phyloP scores from a whole-genome alignment of 1,284 basidiomycete genomes.

The Irpex rosettiformis region DNA sequence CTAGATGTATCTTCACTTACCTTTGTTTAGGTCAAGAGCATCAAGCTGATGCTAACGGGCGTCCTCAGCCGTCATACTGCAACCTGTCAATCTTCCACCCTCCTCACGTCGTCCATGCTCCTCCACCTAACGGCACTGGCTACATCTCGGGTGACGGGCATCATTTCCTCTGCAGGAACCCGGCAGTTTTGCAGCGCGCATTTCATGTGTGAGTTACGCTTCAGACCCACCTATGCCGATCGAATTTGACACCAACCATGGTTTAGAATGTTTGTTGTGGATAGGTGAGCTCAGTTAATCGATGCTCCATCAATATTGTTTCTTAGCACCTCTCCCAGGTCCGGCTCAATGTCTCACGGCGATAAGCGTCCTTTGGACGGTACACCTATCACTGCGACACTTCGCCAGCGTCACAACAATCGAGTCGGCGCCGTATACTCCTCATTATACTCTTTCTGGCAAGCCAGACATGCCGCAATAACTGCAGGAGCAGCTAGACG shows the following conservation, averaged over 20 bases:
- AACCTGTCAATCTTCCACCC: constrained; percentile 52
- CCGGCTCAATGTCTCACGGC: constrained; percentile 42
- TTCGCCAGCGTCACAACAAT: constrained; percentile 39
- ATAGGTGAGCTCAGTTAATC: constrained; percentile 32
- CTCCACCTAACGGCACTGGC: constrained; percentile 31
- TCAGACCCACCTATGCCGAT: neutral
- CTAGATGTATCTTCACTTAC: neutral
- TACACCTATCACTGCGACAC: constrained; percentile 40
- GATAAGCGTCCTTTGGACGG: constrained; percentile 44
- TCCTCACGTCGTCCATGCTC: constrained; percentile 29
- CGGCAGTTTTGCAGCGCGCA: constrained; percentile 47
- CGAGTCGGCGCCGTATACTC: constrained; percentile 57
- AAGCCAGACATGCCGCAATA: constrained; percentile 41
- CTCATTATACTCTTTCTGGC: constrained; percentile 52
- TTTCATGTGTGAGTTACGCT: constrained; percentile 52
- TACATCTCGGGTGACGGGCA: constrained; percentile 58
- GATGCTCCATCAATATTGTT: neutral
- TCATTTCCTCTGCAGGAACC: constrained; percentile 52
- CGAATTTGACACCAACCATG: neutral
- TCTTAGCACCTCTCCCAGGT: constrained; percentile 33
- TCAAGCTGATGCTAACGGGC: constrained; percentile 31
- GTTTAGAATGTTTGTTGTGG: constrained; percentile 49
- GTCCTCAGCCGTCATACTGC: constrained; percentile 53
- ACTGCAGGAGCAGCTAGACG: constrained; percentile 31
- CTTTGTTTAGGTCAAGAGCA: constrained; percentile 59